Base-by-base conservation (phyloP, 306 rosid genomes). In the Psophocarpus tetragonolobus region DNA sequence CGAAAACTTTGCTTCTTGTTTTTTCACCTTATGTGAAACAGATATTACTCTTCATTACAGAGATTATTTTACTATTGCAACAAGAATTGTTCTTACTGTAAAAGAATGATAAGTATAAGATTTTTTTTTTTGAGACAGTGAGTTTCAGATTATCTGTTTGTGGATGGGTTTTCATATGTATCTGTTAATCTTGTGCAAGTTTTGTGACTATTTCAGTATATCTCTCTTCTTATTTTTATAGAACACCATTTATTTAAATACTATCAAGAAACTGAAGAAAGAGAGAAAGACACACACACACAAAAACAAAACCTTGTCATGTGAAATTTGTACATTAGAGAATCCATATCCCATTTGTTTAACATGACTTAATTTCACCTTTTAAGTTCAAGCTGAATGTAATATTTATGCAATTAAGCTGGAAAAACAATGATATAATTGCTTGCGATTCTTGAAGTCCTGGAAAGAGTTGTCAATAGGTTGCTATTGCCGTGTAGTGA, bases 71-170 rank as follows among this genome's bases (percentile, higher is more conserved):
- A 58, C 7, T 5, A 9, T 30, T 53, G 48, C 61, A 42, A 33
- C 61, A 24, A 71, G 6, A 79, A 60, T 36, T 27, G 17, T 36
- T 30, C 54, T 70, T 79, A 60, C 3, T 60, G 36, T 30, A 18
- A 67, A 68, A 33, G 64, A 78, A 68, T 56, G 51, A 58, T 4
- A 60, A 42, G n/a, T 54, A 18, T 38, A 30, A 73, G n/a, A n/a
- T n/a, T 8, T 4, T 18, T 4, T 53, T 18, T 38, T 73, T 8
- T 5, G 17, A 8, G 24, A 26, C 29, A 74, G 29, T 21, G 41
- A 42, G 71, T 27, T 60, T 42, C 33, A 9, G 32, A 60, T 60
- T 21, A 39, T 26, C 33, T 42, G 33, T 61, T 17, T 24, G 33
- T 4, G 6, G 27, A 54, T 24, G 62, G 33, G 11, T 56, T 24